phyloP scores from a whole-genome alignment of 257 asterid species.

The Capsicum baccatum region DNA sequence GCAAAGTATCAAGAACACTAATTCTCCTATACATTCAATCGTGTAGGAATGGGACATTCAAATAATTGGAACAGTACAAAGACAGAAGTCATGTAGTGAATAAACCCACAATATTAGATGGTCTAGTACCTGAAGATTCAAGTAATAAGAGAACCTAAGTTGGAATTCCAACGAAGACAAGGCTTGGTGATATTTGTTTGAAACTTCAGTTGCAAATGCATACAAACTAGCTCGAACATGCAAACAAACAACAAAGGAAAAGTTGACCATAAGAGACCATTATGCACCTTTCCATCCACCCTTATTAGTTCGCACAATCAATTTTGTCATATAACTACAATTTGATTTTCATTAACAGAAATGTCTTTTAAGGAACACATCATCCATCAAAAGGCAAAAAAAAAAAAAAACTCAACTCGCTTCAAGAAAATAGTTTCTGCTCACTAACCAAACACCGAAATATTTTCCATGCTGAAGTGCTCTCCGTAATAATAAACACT shows the following conservation, averaged over 20 bases:
- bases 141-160: not conserved
- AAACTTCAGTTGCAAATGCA: not conserved
- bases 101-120: not conserved
- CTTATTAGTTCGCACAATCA: too few species aligned
- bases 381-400: too few species aligned
- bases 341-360: too few species aligned
- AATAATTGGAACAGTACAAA: not conserved
- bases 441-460: not conserved
- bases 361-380: too few species aligned
- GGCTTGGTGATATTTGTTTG: not conserved
- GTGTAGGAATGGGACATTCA: not conserved
- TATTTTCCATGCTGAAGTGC: not conserved
- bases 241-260: too few species aligned
- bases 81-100: not conserved
- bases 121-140: not conserved
- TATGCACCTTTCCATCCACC: too few species aligned
- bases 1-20: not conserved
- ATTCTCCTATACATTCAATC: not conserved
- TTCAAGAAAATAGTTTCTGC: too few species aligned
- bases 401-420: too few species aligned
- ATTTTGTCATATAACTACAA: too few species aligned
- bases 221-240: not conserved
- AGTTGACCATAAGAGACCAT: too few species aligned
- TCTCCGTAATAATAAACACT: not conserved
- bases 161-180: not conserved